Evolutionary conservation across 441 rosid genomes (phyloP), one percentile per base, ranked within the genome.

Genomic region (Bruguiera hainesii): DNA sequence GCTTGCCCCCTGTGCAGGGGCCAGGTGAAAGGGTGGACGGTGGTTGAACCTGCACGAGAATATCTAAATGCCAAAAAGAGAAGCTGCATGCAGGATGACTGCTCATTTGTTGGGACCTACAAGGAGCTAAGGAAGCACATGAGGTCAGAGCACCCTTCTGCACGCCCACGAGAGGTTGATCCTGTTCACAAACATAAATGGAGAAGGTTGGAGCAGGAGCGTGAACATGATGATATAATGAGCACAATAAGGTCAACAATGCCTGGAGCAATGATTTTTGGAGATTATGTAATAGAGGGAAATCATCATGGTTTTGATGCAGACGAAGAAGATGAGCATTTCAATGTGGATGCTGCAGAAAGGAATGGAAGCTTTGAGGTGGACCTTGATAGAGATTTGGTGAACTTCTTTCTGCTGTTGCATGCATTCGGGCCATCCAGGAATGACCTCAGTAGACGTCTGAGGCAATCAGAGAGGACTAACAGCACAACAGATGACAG

Each of bases 21-120:
- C 61, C 88, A 91, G 81, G 96, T 94, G 79, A 91, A 94, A 83
- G 99, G 99, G 15, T 94, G 98, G 96, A 94, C 97, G 15, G 97
- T 91, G 59, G 98, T 94, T 35, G 89, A 91, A 77, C 88, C 93
- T 63, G 99, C 98, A 1, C 79, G 98, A 33, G 86, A 88, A 23
- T 89, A 62, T 79, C 69, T 94, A 52, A 94, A 94, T 79, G 75
- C 84, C 1, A 86, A 91, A 79, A 81, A 64, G 81, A 84, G 99
- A 76, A 87, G 78, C 73, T 94, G 99, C 78, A 88, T 94, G 99
- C 98, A 94, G 82, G 98, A 94, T 63, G 79, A 82, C 52, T 94
- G 99, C 73, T 65, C 86, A n/a, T 94, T 85, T 57, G 65, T 78
- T 63, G 99, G 98, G 64, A 79, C 84, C 28, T 94, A 79, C 82